phyloP scores from a whole-genome alignment of 2,329 filamentous ascomycete genomes.

The Arthroderma sp. region DNA sequence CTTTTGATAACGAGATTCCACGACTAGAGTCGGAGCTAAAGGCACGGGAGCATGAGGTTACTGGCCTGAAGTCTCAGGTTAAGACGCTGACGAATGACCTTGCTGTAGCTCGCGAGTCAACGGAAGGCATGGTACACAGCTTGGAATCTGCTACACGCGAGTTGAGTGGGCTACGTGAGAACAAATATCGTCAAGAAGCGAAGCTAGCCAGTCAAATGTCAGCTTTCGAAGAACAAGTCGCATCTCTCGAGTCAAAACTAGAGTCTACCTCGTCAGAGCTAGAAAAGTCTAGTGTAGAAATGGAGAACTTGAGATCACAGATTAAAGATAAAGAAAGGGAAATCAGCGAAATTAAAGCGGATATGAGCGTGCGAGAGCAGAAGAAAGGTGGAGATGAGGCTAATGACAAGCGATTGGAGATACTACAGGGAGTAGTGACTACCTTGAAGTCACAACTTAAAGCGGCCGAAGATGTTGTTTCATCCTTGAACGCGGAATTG shows the following conservation, averaged over 20 bases:
- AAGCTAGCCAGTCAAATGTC: conserved; percentile 37
- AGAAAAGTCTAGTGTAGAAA: conserved; percentile 20
- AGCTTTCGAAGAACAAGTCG: conserved; percentile 30
- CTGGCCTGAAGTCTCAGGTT: conserved; percentile 57
- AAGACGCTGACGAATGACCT: conserved; percentile 58
- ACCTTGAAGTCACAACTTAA: conserved; percentile 43
- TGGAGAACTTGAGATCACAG: conserved; percentile 27
- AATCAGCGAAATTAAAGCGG: conserved; percentile 24
- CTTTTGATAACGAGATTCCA: conserved; percentile 76
- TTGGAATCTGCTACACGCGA: conserved; percentile 57
- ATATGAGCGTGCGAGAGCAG: conserved; percentile 9
- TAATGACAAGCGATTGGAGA: conserved; percentile 42
- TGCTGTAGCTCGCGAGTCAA: conserved; percentile 57
- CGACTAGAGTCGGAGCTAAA: conserved; percentile 64
- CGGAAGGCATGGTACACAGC: conserved; percentile 50
- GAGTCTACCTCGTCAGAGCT: conserved; percentile 23
- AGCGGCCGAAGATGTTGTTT: conserved; percentile 41
- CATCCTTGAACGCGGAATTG: conserved; percentile 35
- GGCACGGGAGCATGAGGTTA: conserved; percentile 58
- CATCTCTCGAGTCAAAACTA: conserved; percentile 32
- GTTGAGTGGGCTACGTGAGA: conserved; percentile 44
- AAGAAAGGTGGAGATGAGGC: conserved; percentile 26
- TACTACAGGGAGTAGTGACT: conserved; percentile 45
- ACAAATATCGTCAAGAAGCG: conserved; percentile 38
- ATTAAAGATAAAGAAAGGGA: conserved; percentile 33